These are phyloP conservation scores for Schizothecium vesticola DNA, from an alignment of 495 filamentous ascomycete species.

Conservation along the genomic window DNA sequence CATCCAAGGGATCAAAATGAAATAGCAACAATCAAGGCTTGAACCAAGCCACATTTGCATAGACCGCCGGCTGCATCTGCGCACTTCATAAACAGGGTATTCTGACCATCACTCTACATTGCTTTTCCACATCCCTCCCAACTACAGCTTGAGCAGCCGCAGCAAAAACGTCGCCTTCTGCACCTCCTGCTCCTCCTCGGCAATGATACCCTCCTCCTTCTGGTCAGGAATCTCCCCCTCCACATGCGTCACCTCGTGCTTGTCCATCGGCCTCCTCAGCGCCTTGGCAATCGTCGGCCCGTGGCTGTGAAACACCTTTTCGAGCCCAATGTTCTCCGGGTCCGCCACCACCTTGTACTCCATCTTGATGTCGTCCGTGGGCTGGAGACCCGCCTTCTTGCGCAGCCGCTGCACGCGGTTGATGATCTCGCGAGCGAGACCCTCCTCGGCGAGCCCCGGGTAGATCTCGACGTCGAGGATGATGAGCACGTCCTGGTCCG, in stretches of 20 bases:
- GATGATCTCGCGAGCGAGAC: constrained; percentile 42
- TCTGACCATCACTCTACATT: background rate
- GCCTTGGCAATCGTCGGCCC: constrained; percentile 67
- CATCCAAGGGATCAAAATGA: background rate
- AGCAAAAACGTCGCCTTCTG: constrained; percentile 82
- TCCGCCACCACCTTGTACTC: constrained; percentile 50
- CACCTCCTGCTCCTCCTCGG: constrained; percentile 84
- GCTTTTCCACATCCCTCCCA: background rate
- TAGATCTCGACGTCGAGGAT: constrained; percentile 39
- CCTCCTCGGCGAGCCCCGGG: constrained; percentile 39
- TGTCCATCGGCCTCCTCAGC: constrained; percentile 72
- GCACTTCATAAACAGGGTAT: background rate
- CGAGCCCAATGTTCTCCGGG: constrained; percentile 71
- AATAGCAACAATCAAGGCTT: background rate
- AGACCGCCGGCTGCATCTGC: background rate
- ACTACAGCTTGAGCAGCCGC: constrained; percentile 67
- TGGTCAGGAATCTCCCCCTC: constrained; percentile 57
- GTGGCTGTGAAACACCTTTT: constrained; percentile 67
- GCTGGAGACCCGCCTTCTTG: constrained; percentile 41
- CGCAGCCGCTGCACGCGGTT: constrained; percentile 43
- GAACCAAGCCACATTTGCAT: background rate
- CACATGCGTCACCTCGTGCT: constrained; percentile 58
- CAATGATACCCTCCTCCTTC: constrained; percentile 58
- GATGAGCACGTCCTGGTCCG: constrained; percentile 53
- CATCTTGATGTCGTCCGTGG: constrained; percentile 44